A percentile compares a stretch with the other conserved stretches of the same genome.
These are phyloP conservation scores for Bathelium albidoporum DNA, from an alignment of 495 filamentous ascomycete species.

Conservation along the genomic window DNA sequence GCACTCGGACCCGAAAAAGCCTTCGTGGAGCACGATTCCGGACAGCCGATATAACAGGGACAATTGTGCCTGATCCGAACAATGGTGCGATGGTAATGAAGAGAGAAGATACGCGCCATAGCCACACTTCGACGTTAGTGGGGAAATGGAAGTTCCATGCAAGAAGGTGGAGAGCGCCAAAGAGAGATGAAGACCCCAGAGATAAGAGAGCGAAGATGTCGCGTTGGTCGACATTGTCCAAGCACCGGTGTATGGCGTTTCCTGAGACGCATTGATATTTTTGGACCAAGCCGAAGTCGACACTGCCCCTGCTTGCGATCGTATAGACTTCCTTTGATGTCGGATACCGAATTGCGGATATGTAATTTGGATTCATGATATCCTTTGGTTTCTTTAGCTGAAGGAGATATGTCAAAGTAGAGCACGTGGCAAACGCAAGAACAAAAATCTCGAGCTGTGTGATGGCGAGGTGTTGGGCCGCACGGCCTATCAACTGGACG, in stretches of 20 bases:
- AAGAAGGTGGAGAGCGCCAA: conserved; percentile 7
- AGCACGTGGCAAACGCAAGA: conserved; percentile 3
- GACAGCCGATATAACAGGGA: not conserved
- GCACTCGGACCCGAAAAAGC: not conserved
- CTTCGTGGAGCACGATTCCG: not conserved
- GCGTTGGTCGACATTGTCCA: not conserved
- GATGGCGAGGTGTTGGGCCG: not conserved
- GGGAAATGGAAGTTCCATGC: conserved; percentile 9
- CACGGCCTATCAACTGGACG: not conserved
- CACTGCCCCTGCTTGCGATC: not conserved
- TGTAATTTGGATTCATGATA: conserved; percentile 2
- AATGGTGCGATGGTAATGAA: not conserved
- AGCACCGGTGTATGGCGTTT: not conserved
- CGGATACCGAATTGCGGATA: not conserved
- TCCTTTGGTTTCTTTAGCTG: conserved; percentile 4
- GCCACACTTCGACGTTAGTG: conserved; percentile 8
- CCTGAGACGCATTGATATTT: not conserved
- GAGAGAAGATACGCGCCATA: conserved; percentile 6
- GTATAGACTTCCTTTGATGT: not conserved
- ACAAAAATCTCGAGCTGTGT: conserved; percentile 8
- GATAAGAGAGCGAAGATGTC: not conserved
- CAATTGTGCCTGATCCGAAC: not conserved
- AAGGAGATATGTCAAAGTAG: conserved; percentile 3
- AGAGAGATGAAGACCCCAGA: not conserved
- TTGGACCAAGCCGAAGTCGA: not conserved